These are phyloP conservation scores for Gossypium longicalyx DNA, from an alignment of 345 rosid species.

Conservation along the genomic window DNA sequence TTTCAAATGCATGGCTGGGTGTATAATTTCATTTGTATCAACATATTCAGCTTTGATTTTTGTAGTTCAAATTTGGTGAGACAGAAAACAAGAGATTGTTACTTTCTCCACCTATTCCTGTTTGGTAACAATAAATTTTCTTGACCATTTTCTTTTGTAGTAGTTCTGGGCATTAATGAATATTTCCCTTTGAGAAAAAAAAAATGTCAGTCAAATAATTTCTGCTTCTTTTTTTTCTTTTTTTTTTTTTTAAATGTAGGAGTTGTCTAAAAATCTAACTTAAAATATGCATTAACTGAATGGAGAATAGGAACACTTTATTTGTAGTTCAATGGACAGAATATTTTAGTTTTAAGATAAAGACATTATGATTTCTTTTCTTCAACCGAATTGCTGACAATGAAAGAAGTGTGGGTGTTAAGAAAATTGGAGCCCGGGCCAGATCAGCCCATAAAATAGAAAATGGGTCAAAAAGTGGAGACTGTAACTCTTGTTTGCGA, in stretches of 20 bases:
- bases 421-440: not conserved
- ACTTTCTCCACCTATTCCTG: not conserved
- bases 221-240: no score
- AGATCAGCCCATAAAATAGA: not conserved
- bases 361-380: no score
- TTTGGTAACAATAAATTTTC: not conserved
- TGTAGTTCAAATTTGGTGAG: slow-evolving; percentile 6
- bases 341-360: no score
- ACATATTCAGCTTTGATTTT: slow-evolving; percentile 10
- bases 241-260: no score
- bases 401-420: not conserved
- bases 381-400: not conserved
- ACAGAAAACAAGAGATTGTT: not conserved
- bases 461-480: not conserved
- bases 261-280: no score
- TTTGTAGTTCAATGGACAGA: no score
- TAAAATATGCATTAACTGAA: no score
- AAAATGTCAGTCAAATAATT: no score
- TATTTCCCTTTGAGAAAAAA: no score
- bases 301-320: no score
- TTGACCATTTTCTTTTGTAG: not conserved
- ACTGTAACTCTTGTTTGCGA: not conserved
- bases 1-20: not conserved
- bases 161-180: no score
- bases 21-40: slow-evolving; percentile 11